Evolutionary conservation across 148 eudicot genomes (phyloP), one percentile per base, ranked within the genome.

Genomic region (Vaccinium darrowii): DNA sequence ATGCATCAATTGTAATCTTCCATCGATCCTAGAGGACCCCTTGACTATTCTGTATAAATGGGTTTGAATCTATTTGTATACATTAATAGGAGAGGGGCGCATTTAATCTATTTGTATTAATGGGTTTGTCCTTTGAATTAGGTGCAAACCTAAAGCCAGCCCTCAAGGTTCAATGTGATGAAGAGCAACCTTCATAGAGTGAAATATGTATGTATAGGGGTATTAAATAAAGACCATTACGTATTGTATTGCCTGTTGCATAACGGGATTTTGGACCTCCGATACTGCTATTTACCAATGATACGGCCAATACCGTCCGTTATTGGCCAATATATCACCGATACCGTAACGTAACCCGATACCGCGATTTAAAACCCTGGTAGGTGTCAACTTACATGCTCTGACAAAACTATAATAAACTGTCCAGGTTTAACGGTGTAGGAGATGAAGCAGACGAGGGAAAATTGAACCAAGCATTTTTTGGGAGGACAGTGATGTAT

Each of bases 121-220:
- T 81, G 27, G 75, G 83, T 76, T 30, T 72, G 50, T 85, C 87
- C 84, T 87, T 86, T 8, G 86, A 87, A 89, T 89, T 91, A 58
- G 84, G 82, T 79, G 90, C 91, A 84, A 79, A 88, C 81, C 87
- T 86, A 85, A 84, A 79, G 89, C 90, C 82, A 88, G 65, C 62
- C 88, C 87, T 63, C 93, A 93, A 80, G 91, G 88, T 78, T 78
- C 88, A 81, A 92, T 90, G 85, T 89, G 90, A 1, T 91, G 91
- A 33, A 88, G 87, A 39, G 84, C 85, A 82, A 89, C 93, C 87
- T 91, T 90, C 79, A 92, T 67, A 51, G 92, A 92, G 73, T 91
- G 92, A 83, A 93, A 92, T 74, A 89, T 79, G 2, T 53, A 53
- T 53, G 56, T 53, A 53, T 53, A 2, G 47, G 47, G 5, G 6